Conservation (phyloP, 192 early-diverging fungal genomes). For the Backusella macrospora region DNA sequence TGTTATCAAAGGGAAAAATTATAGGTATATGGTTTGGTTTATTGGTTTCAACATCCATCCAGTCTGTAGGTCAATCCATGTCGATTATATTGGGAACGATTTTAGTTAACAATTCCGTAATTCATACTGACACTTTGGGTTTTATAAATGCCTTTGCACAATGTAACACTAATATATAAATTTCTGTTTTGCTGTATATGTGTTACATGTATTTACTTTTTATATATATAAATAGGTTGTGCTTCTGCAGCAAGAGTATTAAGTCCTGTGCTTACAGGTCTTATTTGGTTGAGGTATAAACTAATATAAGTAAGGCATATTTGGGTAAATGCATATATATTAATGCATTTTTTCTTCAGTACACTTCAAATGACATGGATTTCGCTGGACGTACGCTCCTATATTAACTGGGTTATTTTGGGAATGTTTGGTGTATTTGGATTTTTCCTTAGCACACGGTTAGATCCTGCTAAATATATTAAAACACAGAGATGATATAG, state of each 20-base stretch:
- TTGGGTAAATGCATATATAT: not conserved
- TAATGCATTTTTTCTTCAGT: conserved; percentile 1
- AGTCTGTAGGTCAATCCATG: conserved; percentile 33
- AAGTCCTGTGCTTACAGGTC: conserved; percentile 56
- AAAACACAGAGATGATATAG: not conserved
- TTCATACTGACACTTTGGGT: conserved; percentile 44
- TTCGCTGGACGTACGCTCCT: conserved; percentile 2
- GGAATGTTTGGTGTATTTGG: conserved; percentile 1
- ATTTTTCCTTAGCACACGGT: conserved; percentile 5
- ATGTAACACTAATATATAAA: conserved; percentile 10
- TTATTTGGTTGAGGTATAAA: conserved; percentile 58
- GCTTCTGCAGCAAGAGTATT: conserved; percentile 39
- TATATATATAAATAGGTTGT: conserved; percentile 21
- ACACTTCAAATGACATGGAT: conserved; percentile 12
- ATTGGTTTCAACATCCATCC: conserved; percentile 8
- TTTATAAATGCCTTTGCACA: conserved; percentile 61
- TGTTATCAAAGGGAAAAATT: not conserved
- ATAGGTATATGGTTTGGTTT: conserved; percentile 33
- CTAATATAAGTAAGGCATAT: not conserved
- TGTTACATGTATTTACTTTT: not conserved
- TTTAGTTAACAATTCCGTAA: conserved; percentile 52
- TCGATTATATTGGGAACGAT: conserved; percentile 49
- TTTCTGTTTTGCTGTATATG: too few species aligned
- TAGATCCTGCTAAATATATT: conserved; percentile 6
- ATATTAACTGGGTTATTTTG: conserved; percentile 15